Evolutionary conservation across 2,329 filamentous ascomycete species (phyloP), one percentile per base, ranked within the genome.

Genomic region (Capronia coronata): DNA sequence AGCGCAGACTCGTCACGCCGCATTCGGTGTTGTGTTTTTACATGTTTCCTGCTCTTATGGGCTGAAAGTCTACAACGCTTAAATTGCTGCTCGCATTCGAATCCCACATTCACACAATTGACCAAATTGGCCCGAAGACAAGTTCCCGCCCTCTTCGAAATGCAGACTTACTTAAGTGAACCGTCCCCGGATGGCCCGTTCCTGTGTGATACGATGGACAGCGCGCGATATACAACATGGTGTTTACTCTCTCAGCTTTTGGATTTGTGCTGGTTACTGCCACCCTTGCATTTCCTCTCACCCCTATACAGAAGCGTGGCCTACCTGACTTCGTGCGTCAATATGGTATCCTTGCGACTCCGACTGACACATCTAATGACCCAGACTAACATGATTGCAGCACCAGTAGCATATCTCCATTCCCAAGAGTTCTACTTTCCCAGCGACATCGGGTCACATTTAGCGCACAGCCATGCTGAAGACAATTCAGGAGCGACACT

Each of bases 371-470:
- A 32, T 32, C n/a, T n/a, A n/a, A n/a, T n/a, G n/a, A 9, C 7
- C 13, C 29, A 7, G n/a, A 11, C 29, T 32, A 32, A 32, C 29
- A 32, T n/a, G 29, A 27, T n/a, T 6, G 27, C 43, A 77, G 75
- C 75, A 27, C 75, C 75, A 6, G 53, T 77, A 2, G 67, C 76
- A 27, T 77, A 72, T 67, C 67, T 77, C 7, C 68, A 76, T 54
- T 69, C 68, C 21, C 54, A 67, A 52, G 75, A 78, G 52, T 56
- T 62, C 22, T 77, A 75, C 58, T 69, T 71, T 41, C 75, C 75
- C 4, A 74, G 73, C 35, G 73, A 75, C 52, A 69, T 78, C 21
- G 64, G 62, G 27, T 64, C 67, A 9, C 73, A 76, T 51, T 56
- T 78, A 9, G 59, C 63, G 23, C 67, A 77, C 57, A 75, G 72